phyloP scores from a whole-genome alignment of 2,329 filamentous ascomycete species.

The Colletotrichum cordylinicola region DNA sequence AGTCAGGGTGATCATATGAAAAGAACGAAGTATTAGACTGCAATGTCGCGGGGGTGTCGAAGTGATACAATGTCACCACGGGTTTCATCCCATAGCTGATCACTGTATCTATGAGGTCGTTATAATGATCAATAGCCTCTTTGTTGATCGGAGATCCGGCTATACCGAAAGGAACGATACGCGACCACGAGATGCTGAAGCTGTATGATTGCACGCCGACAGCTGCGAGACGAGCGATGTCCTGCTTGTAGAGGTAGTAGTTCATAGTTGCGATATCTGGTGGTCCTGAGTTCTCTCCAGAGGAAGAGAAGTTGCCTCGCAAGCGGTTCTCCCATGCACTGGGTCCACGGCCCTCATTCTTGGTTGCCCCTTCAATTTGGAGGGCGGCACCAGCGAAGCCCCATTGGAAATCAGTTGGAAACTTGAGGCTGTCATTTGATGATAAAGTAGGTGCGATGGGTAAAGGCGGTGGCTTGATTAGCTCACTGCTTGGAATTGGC shows the following conservation, averaged over 20 bases:
- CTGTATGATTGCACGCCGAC: constrained; percentile 58
- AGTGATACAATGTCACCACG: constrained; percentile 53
- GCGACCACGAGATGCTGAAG: constrained; percentile 57
- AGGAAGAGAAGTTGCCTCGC: constrained; percentile 29
- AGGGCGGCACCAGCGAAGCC: constrained; percentile 2
- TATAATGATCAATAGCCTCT: constrained; percentile 56
- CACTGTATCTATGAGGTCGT: constrained; percentile 56
- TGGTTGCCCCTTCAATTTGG: constrained; percentile 4
- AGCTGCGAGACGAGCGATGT: constrained; percentile 56
- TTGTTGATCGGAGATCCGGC: constrained; percentile 56
- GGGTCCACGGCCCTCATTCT: neutral
- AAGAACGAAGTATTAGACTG: constrained; percentile 34
- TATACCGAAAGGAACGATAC: constrained; percentile 56
- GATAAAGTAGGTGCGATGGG: neutral
- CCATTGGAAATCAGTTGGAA: constrained; percentile 39
- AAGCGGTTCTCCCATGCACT: neutral
- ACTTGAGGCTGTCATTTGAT: constrained; percentile 30
- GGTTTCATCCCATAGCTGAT: constrained; percentile 56
- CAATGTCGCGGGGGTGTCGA: constrained; percentile 41
- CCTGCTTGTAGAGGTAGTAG: constrained; percentile 62
- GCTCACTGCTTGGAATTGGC: constrained; percentile 57
- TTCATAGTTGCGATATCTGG: constrained; percentile 42
- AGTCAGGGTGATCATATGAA: constrained; percentile 27
- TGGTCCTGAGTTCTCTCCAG: neutral
- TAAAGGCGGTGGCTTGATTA: constrained; percentile 29